Percentiles rank a stretch among this genome's conserved stretches.
These are phyloP conservation scores for Pulveroboletus sp. DNA, from an alignment of 768 basidiomycete genomes.

Conservation along the genomic window DNA sequence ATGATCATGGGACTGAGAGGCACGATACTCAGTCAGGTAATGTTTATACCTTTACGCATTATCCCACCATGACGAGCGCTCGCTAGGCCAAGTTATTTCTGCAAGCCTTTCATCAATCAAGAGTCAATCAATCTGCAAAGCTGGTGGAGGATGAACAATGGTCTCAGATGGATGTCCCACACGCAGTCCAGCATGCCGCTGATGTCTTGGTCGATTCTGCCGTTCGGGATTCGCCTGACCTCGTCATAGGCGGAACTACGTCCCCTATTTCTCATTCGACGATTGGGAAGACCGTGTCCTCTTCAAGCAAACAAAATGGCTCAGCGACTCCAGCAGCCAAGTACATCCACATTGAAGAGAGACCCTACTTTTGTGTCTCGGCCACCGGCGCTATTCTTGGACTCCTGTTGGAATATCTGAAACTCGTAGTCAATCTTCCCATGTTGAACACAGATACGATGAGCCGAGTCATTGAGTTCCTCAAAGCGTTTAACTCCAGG, in stretches of 20 bases:
- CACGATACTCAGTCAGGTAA: constrained; percentile 79
- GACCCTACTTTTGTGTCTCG: constrained; percentile 79
- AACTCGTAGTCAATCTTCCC: constrained; percentile 82
- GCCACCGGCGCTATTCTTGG: constrained; percentile 77
- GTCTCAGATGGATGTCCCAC: constrained; percentile 71
- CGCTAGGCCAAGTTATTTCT: constrained; percentile 82
- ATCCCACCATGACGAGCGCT: background rate
- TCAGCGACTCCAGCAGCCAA: constrained; percentile 41
- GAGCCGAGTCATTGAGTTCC: constrained; percentile 89
- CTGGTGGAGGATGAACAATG: constrained; percentile 96
- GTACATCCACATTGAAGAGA: constrained; percentile 76
- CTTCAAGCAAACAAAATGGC: constrained; percentile 20
- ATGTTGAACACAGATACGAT: constrained; percentile 94
- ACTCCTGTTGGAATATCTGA: constrained; percentile 82
- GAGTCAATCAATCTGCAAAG: constrained; percentile 79
- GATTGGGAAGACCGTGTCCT: constrained; percentile 13
- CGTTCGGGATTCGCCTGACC: constrained; percentile 74
- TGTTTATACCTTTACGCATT: constrained; percentile 13
- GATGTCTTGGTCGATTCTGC: constrained; percentile 79
- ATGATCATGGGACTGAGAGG: constrained; percentile 95
- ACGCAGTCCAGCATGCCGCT: constrained; percentile 64
- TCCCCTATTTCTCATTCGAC: constrained; percentile 1
- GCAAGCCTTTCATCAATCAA: constrained; percentile 77
- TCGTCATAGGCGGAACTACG: constrained; percentile 37
- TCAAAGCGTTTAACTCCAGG: constrained; percentile 97